These are phyloP conservation scores for Raffaelea ambrosiae DNA, from an alignment of 2,329 filamentous ascomycete species.

Conservation along the genomic window DNA sequence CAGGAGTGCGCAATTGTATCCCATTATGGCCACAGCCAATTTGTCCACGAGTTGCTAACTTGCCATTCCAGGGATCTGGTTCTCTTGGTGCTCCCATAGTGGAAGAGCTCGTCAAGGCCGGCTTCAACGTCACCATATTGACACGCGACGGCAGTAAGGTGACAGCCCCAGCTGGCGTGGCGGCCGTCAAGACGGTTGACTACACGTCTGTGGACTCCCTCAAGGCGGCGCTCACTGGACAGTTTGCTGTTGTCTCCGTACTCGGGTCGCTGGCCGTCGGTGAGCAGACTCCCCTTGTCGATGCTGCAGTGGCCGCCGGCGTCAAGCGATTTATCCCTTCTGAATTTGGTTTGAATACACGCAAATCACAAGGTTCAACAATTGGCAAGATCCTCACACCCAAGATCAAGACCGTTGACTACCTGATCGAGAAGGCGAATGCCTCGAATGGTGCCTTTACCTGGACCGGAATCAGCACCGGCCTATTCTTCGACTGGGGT, in stretches of 20 bases:
- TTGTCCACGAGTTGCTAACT: not conserved
- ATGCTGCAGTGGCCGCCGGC: constrained; percentile 14
- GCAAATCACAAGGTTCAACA: constrained; percentile 7
- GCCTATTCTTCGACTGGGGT: constrained; percentile 29
- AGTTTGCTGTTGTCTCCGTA: constrained; percentile 43
- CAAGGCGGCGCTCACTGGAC: constrained; percentile 31
- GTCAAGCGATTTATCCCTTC: constrained; percentile 19
- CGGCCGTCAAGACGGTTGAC: constrained; percentile 33
- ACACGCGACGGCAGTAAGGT: constrained; percentile 34
- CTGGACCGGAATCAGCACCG: constrained; percentile 20
- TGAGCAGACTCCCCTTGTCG: constrained; percentile 16
- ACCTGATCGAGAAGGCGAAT: constrained; percentile 8
- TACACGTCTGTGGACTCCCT: constrained; percentile 31
- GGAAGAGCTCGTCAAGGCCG: constrained; percentile 20
- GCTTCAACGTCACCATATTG: constrained; percentile 43
- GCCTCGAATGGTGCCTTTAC: constrained; percentile 11
- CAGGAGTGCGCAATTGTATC: constrained; percentile 24
- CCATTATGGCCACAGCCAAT: no score
- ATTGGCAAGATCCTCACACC: constrained; percentile 23
- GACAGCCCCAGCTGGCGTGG: constrained; percentile 25
- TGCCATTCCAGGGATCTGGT: constrained; percentile 20
- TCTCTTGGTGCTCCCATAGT: constrained; percentile 22
- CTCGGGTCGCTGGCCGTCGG: constrained; percentile 33
- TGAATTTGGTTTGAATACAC: constrained; percentile 19
- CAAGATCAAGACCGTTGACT: constrained; percentile 30